These are phyloP conservation scores for Termitomyces sp. DNA, from an alignment of 768 basidiomycete genomes.

Conservation along the genomic window DNA sequence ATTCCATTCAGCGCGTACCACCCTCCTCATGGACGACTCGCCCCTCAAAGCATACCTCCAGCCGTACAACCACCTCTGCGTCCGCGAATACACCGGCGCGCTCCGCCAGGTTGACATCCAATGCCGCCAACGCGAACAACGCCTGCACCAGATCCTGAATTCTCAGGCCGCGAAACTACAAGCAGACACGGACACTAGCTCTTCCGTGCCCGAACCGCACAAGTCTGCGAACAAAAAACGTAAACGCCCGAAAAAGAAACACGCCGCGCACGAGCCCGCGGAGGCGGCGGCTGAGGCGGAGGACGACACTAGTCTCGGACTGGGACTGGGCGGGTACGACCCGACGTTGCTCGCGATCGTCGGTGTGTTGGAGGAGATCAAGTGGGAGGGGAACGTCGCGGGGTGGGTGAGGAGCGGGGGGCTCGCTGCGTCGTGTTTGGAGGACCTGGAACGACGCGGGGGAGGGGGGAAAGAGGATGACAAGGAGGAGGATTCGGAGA, in stretches of 20 bases:
- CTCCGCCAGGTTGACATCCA: conserved; percentile 12
- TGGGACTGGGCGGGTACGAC: conserved; percentile 32
- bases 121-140: neutral
- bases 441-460: too few species aligned
- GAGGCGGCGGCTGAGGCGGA: neutral
- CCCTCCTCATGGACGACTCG: conserved; percentile 50
- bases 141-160: neutral
- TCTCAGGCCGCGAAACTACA: neutral
- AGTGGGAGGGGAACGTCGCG: conserved; percentile 57
- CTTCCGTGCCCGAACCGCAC: too few species aligned
- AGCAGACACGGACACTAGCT: too few species aligned
- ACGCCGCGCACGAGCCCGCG: neutral
- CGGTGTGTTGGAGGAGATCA: conserved; percentile 58
- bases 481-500: neutral
- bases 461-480: neutral
- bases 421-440: neutral
- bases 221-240: conserved; percentile 7
- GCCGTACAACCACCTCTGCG: conserved; percentile 78
- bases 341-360: conserved; percentile 59
- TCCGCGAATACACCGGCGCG: conserved; percentile 55
- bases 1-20: conserved; percentile 38
- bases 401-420: conserved; percentile 44
- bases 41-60: conserved; percentile 58
- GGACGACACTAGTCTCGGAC: neutral
- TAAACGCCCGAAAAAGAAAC: conserved; percentile 10